These are phyloP conservation scores for Vaccinium corymbosum DNA, from an alignment of 148 eudicot species.

Conservation along the genomic window DNA sequence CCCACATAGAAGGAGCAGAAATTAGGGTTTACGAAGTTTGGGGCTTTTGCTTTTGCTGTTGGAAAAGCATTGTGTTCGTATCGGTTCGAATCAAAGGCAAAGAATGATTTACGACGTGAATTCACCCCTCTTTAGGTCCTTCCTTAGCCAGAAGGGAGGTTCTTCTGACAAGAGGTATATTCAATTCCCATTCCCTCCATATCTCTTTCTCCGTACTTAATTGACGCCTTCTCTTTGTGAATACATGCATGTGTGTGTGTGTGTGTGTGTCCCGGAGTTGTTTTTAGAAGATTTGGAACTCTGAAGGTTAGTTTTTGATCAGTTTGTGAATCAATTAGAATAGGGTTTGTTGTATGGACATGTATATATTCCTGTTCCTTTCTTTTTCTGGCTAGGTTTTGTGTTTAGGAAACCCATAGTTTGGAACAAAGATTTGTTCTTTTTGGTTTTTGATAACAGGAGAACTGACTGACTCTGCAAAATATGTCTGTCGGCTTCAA, in stretches of 20 bases:
- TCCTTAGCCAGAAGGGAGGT: slow-evolving; percentile 73
- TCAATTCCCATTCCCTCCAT: background rate
- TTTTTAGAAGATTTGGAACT: background rate
- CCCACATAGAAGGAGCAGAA: background rate
- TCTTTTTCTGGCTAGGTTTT: background rate
- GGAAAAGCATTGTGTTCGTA: background rate
- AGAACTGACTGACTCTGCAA: background rate
- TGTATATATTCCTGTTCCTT: background rate
- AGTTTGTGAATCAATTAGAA: background rate
- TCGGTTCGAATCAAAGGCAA: background rate
- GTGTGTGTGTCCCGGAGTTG: background rate
- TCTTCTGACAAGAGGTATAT: slow-evolving; percentile 57
- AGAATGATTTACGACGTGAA: slow-evolving; percentile 68
- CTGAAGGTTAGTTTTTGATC: background rate
- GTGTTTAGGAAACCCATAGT: background rate
- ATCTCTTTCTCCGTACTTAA: background rate
- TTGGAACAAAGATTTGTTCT: background rate
- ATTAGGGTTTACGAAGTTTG: slow-evolving; percentile 10
- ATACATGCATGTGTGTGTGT: background rate
- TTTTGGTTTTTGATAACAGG: background rate
- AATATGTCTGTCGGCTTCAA: background rate
- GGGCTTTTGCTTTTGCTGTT: background rate
- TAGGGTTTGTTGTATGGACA: background rate
- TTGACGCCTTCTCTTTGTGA: background rate
- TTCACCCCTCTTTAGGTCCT: slow-evolving; percentile 59